Conservation (phyloP, 176 grass and related monocot species). For the Carex cristatella region DNA sequence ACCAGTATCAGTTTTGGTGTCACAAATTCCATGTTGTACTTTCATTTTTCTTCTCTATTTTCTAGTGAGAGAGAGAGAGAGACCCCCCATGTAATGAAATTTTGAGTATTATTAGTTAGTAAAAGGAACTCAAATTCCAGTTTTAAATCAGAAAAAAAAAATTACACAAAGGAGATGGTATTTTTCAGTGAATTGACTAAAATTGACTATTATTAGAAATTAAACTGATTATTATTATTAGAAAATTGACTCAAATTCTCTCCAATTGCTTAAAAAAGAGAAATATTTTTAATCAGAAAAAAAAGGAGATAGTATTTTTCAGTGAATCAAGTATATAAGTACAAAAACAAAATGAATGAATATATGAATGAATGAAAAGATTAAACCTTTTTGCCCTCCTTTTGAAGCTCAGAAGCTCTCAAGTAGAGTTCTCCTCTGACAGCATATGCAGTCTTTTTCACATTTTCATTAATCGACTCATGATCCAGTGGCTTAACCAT, state of each 20-base stretch:
- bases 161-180: no score
- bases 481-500: constrained; percentile 76
- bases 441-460: constrained; percentile 85
- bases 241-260: not conserved
- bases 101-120: no score
- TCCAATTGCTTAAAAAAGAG: not conserved
- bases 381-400: constrained; percentile 81
- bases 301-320: not conserved
- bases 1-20: not conserved
- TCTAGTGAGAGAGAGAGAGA: no score
- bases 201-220: no score
- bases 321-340: not conserved
- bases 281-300: not conserved
- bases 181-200: no score
- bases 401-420: constrained; percentile 94
- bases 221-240: not conserved
- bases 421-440: constrained; percentile 98
- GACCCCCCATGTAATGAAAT: not conserved
- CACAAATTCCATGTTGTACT: not conserved
- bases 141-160: no score
- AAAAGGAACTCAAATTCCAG: no score
- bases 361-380: not conserved
- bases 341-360: not conserved
- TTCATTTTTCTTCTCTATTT: not conserved
- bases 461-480: constrained; percentile 93